A percentile compares a stretch with the other conserved stretches of the same genome.
Conservation (phyloP, 345 rosid species). For the Pistacia integerrima region DNA sequence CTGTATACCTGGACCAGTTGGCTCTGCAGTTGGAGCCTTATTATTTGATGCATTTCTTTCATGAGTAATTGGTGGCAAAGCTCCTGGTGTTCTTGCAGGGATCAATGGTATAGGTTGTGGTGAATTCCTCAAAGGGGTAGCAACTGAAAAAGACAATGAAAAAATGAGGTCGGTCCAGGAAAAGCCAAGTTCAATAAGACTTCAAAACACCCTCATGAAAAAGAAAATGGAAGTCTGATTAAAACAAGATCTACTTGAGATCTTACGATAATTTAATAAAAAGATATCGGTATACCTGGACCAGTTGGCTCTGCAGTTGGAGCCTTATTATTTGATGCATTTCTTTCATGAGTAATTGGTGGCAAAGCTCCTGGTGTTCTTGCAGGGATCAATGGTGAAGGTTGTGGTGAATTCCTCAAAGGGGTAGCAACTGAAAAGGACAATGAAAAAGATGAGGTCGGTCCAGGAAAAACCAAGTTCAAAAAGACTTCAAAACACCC, state of each 20-base stretch:
- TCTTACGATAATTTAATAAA: neutral
- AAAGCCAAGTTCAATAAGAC: slow-evolving; percentile 10
- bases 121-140: slow-evolving; percentile 21
- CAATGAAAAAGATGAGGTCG: slow-evolving; percentile 4
- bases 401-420: slow-evolving; percentile 18
- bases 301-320: slow-evolving; percentile 16
- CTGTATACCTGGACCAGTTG: slow-evolving; percentile 19
- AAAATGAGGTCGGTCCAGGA: slow-evolving; percentile 7
- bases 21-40: slow-evolving; percentile 24
- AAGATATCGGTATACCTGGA: slow-evolving; percentile 17
- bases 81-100: slow-evolving; percentile 27
- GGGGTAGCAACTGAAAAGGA: slow-evolving; percentile 31
- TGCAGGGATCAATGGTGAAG: slow-evolving; percentile 21
- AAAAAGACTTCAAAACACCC: slow-evolving; percentile 15
- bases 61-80: slow-evolving; percentile 26
- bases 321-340: slow-evolving; percentile 24
- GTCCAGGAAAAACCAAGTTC: slow-evolving; percentile 4
- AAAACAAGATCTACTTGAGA: slow-evolving; percentile 16
- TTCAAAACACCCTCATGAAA: slow-evolving; percentile 8
- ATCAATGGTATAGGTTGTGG: slow-evolving; percentile 20
- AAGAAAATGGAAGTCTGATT: slow-evolving; percentile 14
- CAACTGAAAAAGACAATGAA: slow-evolving; percentile 26
- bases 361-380: slow-evolving; percentile 31
- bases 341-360: slow-evolving; percentile 20
- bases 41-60: slow-evolving; percentile 16